These are phyloP conservation scores for Penicillium robsamsonii DNA, from an alignment of 495 filamentous ascomycete species.

Conservation along the genomic window DNA sequence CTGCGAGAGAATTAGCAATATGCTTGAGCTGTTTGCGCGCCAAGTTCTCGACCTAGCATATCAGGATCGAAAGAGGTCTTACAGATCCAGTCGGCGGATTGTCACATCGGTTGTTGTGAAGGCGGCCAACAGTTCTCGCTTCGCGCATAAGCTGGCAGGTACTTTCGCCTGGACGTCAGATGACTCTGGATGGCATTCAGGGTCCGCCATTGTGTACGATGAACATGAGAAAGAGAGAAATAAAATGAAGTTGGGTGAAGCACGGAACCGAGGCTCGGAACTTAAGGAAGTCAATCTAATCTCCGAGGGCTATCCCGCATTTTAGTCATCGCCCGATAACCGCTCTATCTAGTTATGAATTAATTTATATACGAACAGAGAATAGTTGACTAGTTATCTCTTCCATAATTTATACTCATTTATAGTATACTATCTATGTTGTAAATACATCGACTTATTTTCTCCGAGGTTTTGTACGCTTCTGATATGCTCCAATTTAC, in stretches of 20 bases:
- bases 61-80: slow-evolving; percentile 8
- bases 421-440: neutral
- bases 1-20: slow-evolving; percentile 20
- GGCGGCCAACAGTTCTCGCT: slow-evolving; percentile 31
- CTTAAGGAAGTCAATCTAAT: slow-evolving; percentile 13
- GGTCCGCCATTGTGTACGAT: slow-evolving; percentile 22
- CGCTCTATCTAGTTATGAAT: neutral
- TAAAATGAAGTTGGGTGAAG: slow-evolving; percentile 1
- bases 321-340: neutral
- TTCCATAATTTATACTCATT: neutral
- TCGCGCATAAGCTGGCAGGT: slow-evolving; percentile 22
- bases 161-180: slow-evolving; percentile 25
- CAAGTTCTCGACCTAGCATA: no score
- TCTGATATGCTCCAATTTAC: neutral
- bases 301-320: slow-evolving; percentile 1
- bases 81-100: slow-evolving; percentile 40
- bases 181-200: slow-evolving; percentile 8
- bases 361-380: neutral
- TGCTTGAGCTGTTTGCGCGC: neutral
- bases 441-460: no score
- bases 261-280: slow-evolving; percentile 29
- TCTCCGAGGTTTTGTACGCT: neutral
- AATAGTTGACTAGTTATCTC: neutral
- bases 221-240: slow-evolving; percentile 8
- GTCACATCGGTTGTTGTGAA: slow-evolving; percentile 36